Percentiles rank a stretch among this genome's conserved stretches.
Conservation (phyloP, 257 asterid species). For the Thymus mandschuricus region DNA sequence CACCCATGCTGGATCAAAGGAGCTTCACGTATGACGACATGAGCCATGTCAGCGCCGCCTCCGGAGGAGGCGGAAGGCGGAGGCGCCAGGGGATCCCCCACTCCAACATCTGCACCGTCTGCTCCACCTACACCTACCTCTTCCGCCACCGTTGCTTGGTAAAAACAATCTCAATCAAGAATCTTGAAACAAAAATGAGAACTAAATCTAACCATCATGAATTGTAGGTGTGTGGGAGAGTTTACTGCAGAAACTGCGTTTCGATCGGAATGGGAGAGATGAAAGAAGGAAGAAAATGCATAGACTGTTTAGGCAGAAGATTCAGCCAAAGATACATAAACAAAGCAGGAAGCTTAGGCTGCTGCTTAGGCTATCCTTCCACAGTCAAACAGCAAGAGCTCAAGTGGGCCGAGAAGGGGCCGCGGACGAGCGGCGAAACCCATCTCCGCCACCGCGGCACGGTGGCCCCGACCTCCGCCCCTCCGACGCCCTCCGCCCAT, state of each 20-base stretch:
- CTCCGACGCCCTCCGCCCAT: conserved; percentile 34
- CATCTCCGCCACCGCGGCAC: conserved; percentile 38
- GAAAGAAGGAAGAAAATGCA: conserved; percentile 78
- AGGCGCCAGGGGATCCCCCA: conserved; percentile 78
- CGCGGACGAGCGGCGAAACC: conserved; percentile 54
- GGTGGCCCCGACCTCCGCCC: conserved; percentile 40
- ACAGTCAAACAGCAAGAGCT: conserved; percentile 74
- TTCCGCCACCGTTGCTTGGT: conserved; percentile 84
- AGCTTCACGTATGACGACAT: conserved; percentile 51
- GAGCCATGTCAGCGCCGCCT: conserved; percentile 49
- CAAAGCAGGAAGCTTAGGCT: conserved; percentile 64
- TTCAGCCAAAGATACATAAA: conserved; percentile 79
- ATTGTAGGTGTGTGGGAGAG: conserved; percentile 76
- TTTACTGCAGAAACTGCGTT: conserved; percentile 69
- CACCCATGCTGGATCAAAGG: conserved; percentile 26
- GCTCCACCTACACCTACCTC: conserved; percentile 57
- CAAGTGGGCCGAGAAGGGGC: conserved; percentile 83
- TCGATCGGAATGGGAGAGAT: conserved; percentile 80
- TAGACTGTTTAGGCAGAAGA: conserved; percentile 72
- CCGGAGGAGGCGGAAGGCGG: conserved; percentile 36
- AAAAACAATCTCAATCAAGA: not conserved
- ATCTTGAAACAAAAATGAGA: not conserved
- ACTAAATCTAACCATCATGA: not conserved
- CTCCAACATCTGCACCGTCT: conserved; percentile 73
- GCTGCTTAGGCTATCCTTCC: conserved; percentile 68